A percentile compares a stretch with the other conserved stretches of the same genome.
Conservation (phyloP, 106 monocot genomes). For the Apostasia shenzhenica region DNA sequence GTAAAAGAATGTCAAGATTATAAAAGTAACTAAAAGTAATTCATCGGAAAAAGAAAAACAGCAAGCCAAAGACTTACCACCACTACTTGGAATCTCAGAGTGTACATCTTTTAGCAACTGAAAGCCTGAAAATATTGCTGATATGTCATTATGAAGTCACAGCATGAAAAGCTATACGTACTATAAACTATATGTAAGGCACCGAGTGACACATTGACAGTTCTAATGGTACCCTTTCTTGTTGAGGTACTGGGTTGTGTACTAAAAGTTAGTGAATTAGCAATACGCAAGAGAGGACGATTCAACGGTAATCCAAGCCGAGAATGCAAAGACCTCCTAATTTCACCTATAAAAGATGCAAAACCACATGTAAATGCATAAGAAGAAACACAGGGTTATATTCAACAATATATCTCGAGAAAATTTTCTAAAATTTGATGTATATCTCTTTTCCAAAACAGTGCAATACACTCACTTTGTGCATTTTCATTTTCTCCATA, state of each 20-base stretch:
- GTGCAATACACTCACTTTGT: constrained; percentile 57
- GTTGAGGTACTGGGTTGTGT: constrained; percentile 13
- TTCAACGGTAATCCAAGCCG: constrained; percentile 79
- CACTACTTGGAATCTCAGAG: constrained; percentile 68
- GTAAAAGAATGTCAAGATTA: constrained; percentile 21
- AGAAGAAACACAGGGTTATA: too few relatives aligned
- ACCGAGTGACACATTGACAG: neutral
- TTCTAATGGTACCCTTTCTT: constrained; percentile 26
- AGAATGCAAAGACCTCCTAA: constrained; percentile 79
- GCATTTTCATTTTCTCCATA: constrained; percentile 74
- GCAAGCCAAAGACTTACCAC: constrained; percentile 44
- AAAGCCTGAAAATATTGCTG: constrained; percentile 29
- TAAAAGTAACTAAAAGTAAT: neutral
- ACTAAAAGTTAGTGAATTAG: constrained; percentile 66
- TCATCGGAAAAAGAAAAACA: neutral
- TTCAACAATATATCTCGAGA: too few relatives aligned
- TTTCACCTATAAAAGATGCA: constrained; percentile 35
- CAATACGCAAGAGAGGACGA: constrained; percentile 75
- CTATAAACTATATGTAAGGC: neutral
- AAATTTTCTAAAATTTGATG: too few relatives aligned
- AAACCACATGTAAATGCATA: neutral
- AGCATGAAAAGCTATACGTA: neutral
- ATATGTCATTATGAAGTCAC: constrained; percentile 3
- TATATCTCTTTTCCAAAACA: neutral
- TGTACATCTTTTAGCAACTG: constrained; percentile 78